Conservation (phyloP, 768 basidiomycete genomes). For the Boletus reticulatus region DNA sequence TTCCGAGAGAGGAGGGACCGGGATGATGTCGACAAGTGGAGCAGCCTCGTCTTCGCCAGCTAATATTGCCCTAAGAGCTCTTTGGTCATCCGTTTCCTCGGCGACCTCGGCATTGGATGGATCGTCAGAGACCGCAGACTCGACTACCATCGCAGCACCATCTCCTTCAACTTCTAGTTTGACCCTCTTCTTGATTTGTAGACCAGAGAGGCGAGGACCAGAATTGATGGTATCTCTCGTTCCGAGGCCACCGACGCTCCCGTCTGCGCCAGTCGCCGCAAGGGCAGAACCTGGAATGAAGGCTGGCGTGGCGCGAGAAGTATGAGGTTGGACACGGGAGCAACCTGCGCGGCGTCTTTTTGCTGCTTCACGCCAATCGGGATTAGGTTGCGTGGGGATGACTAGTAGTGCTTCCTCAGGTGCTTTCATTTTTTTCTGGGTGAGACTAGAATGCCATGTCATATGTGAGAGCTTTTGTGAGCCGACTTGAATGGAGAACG, state of each 20-base stretch:
- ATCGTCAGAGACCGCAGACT: not conserved
- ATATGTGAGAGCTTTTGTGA: conserved; percentile 55
- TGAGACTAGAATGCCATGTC: conserved; percentile 34
- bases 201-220: conserved; percentile 66
- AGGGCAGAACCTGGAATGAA: conserved; percentile 67
- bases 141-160: conserved; percentile 4
- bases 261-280: conserved; percentile 58
- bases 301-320: conserved; percentile 26
- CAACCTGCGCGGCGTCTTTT: conserved; percentile 47
- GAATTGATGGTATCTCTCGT: conserved; percentile 74
- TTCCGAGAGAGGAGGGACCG: conserved; percentile 60
- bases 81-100: conserved; percentile 72
- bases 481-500: conserved; percentile 54
- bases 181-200: conserved; percentile 47
- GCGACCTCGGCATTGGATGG: conserved; percentile 31
- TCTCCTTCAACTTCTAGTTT: conserved; percentile 35
- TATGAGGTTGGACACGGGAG: conserved; percentile 8
- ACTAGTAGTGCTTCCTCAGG: conserved; percentile 64
- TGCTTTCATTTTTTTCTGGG: conserved; percentile 40
- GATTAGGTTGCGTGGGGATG: conserved; percentile 83
- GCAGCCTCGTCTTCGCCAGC: conserved; percentile 44
- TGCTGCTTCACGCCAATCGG: conserved; percentile 86
- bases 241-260: conserved; percentile 75
- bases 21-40: conserved; percentile 59
- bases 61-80: conserved; percentile 77